Evolutionary conservation across 495 filamentous ascomycete genomes (phyloP), one percentile per base, ranked within the genome.

Genomic region (Trichocladium antarcticum): DNA sequence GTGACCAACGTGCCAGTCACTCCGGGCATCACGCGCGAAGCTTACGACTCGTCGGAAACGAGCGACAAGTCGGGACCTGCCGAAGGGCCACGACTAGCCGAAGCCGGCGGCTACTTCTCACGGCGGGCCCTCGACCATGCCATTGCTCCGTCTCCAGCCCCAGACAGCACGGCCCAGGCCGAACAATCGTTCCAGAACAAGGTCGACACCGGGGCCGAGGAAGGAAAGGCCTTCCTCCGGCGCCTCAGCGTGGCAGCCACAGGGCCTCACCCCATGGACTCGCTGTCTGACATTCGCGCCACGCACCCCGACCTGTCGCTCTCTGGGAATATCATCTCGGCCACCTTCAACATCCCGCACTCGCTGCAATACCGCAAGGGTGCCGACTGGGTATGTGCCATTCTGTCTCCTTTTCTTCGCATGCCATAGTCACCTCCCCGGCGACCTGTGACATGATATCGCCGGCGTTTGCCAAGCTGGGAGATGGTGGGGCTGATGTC

Each of bases 301-400:
- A 74, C 77, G 34, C 77, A 85, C 60, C 83, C 84, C 3, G 73
- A 73, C 29, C 65, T 95, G 16, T 71, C 75, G 37, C 73, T 96
- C 38, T 89, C 80, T 37, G 87, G 89, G 2, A 79, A 82, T 49
- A 75, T 95, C 50, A 92, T 96, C 53, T 92, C 85, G 38, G 89
- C 83, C 15, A 85, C 86, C 17, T 90, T 90, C 59, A 87, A 81
- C 56, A 80, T 92, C 19, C 89, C 89, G 8, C 83, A 92, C 65
- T 77, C 80, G 31, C 57, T 90, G 34, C 73, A 76, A 21, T 84
- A 80, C 49, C 74, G 72, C 51, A 73, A 77, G 38, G 80, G 77
- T n/a, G 70, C 74, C 35, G 76, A 87, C 52, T 93, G 88, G 88
- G 82, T 85, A 76, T 53, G 78, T 65, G 19, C 35, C 17, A 16